Conservation (phyloP, 2,329 filamentous ascomycete species). For the Pseudocercospora vitis region DNA sequence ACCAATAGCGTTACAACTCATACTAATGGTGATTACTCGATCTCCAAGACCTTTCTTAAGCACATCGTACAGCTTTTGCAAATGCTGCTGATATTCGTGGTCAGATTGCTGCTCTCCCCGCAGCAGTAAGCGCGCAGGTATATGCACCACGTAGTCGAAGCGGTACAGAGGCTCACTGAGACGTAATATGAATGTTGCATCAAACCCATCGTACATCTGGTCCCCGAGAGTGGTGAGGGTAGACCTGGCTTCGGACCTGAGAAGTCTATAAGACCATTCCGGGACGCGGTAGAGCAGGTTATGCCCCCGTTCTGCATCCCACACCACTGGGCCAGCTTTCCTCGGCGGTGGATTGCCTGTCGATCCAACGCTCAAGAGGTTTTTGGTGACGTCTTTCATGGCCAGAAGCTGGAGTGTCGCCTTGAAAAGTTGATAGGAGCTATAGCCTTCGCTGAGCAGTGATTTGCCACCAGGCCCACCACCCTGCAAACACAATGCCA, state of each 20-base stretch:
- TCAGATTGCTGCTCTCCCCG: background rate
- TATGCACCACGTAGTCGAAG: slow-evolving; percentile 55
- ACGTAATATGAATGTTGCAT: slow-evolving; percentile 73
- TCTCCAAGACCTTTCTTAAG: slow-evolving; percentile 73
- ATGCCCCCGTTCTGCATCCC: slow-evolving; percentile 70
- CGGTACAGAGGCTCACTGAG: slow-evolving; percentile 53
- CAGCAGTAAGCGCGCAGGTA: slow-evolving; percentile 26
- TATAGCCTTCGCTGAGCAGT: slow-evolving; percentile 75
- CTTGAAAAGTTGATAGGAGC: slow-evolving; percentile 92
- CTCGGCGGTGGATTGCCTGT: slow-evolving; percentile 38
- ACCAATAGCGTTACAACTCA: slow-evolving; percentile 23
- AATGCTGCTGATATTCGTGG: slow-evolving; percentile 28
- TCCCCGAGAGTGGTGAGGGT: slow-evolving; percentile 76
- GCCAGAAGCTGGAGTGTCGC: slow-evolving; percentile 85
- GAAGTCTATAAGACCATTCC: slow-evolving; percentile 72
- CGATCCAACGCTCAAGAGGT: slow-evolving; percentile 55
- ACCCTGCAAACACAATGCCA: slow-evolving; percentile 77
- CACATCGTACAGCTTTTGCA: slow-evolving; percentile 59
- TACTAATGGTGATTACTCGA: slow-evolving; percentile 66
- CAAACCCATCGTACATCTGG: slow-evolving; percentile 74
- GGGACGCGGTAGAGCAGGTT: slow-evolving; percentile 93
- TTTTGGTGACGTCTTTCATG: slow-evolving; percentile 66
- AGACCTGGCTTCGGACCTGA: slow-evolving; percentile 72
- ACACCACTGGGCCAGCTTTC: slow-evolving; percentile 66
- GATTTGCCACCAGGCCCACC: slow-evolving; percentile 70